These are phyloP conservation scores for Metschnikowia similis DNA, from an alignment of 805 yeast species.

Conservation along the genomic window DNA sequence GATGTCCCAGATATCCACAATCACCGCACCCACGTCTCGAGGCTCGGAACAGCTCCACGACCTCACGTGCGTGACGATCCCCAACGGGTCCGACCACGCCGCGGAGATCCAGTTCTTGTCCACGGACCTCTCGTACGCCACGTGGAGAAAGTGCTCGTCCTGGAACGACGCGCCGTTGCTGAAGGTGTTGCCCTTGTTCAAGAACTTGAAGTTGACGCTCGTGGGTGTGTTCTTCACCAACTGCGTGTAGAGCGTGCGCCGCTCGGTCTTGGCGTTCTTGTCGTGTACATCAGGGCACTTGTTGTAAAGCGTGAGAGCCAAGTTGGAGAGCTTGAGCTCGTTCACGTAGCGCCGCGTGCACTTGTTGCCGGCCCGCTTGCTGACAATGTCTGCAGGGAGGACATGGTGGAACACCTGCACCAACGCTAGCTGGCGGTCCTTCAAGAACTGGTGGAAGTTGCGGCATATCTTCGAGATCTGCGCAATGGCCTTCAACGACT, in stretches of 20 bases:
- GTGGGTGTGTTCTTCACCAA: slow-evolving; percentile 37
- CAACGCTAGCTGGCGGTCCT: slow-evolving; percentile 37
- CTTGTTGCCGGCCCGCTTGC: slow-evolving; percentile 16
- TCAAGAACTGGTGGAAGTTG: slow-evolving; percentile 38
- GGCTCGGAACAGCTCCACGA: slow-evolving; percentile 52
- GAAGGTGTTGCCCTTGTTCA: slow-evolving; percentile 20
- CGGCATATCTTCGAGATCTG: slow-evolving; percentile 45
- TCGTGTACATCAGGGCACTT: slow-evolving; percentile 39
- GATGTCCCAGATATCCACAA: slow-evolving; percentile 63
- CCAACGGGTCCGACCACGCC: slow-evolving; percentile 86
- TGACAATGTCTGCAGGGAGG: slow-evolving; percentile 27
- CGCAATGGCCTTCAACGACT: slow-evolving; percentile 41
- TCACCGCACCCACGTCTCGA: slow-evolving; percentile 41
- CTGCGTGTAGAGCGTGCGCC: slow-evolving; percentile 24
- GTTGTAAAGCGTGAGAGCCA: slow-evolving; percentile 57
- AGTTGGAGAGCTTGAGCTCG: slow-evolving; percentile 33
- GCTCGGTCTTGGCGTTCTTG: slow-evolving; percentile 3
- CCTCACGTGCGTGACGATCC: slow-evolving; percentile 55
- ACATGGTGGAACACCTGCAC: slow-evolving; percentile 37
- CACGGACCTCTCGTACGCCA: slow-evolving; percentile 77
- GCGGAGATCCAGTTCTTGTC: slow-evolving; percentile 84
- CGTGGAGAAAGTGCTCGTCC: slow-evolving; percentile 78
- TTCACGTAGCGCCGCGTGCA: slow-evolving; percentile 25
- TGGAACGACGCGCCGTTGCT: slow-evolving; percentile 15
- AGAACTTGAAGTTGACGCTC: slow-evolving; percentile 22